Conservation (phyloP, 495 filamentous ascomycete species). For the Penicillium daleae region DNA sequence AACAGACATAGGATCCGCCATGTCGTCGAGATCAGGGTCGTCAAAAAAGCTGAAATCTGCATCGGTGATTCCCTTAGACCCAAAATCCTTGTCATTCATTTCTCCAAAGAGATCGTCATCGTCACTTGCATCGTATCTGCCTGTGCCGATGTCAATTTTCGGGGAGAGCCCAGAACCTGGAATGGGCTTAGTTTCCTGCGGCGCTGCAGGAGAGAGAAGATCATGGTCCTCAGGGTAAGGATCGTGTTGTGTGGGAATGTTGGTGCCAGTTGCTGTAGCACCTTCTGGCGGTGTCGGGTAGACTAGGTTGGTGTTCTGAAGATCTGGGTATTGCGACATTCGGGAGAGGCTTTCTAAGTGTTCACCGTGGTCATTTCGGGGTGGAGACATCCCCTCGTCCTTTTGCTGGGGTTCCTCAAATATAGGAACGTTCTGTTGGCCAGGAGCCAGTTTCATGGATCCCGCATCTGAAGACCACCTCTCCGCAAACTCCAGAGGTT, state of each 20-base stretch:
- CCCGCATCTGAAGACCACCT: conserved; percentile 61
- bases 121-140: conserved; percentile 49
- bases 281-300: conserved; percentile 91
- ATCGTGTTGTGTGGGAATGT: conserved; percentile 29
- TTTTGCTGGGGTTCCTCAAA: conserved; percentile 37
- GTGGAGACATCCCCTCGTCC: conserved; percentile 34
- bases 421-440: conserved; percentile 27
- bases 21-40: conserved; percentile 54
- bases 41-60: conserved; percentile 93
- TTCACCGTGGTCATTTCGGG: conserved; percentile 31
- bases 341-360: conserved; percentile 51
- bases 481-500: conserved; percentile 70
- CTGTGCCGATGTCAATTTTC: conserved; percentile 41
- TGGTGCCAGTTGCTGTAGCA: conserved; percentile 47
- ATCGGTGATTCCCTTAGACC: conserved; percentile 79
- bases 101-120: conserved; percentile 73
- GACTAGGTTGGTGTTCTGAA: conserved; percentile 63
- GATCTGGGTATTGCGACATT: conserved; percentile 54
- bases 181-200: conserved; percentile 24
- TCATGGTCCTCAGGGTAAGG: conserved; percentile 39
- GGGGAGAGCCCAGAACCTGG: conserved; percentile 29
- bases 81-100: conserved; percentile 76
- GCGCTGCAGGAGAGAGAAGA: conserved; percentile 23
- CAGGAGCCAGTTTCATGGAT: conserved; percentile 24
- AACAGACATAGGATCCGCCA: conserved; percentile 19